These are phyloP conservation scores for Skeletonema potamos DNA, from an alignment of 108 stramenopile species.

Conservation along the genomic window DNA sequence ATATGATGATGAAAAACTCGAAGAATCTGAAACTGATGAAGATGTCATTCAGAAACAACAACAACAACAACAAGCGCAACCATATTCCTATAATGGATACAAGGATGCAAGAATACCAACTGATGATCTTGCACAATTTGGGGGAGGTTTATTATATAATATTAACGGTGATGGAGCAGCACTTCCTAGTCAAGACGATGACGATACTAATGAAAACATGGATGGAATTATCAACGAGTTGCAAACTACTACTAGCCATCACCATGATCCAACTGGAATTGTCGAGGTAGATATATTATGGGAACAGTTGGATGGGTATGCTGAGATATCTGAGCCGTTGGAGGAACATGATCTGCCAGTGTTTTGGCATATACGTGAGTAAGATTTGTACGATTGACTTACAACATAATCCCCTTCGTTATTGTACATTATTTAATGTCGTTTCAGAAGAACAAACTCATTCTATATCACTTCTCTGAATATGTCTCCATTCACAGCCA, in stretches of 20 bases:
- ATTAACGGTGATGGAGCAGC: not conserved
- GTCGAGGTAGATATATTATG: constrained; percentile 23
- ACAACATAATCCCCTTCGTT: no score
- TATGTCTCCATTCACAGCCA: not conserved
- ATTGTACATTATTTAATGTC: no score
- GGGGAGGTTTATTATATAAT: constrained; percentile 8
- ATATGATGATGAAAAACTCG: constrained; percentile 7
- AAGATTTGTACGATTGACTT: no score
- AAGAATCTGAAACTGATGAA: constrained; percentile 2
- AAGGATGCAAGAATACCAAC: constrained; percentile 38
- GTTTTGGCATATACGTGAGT: constrained; percentile 43
- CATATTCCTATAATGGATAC: constrained; percentile 28
- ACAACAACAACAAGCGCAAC: no score
- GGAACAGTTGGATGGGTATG: constrained; percentile 33
- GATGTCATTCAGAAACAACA: not conserved
- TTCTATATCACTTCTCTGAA: not conserved
- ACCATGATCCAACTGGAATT: constrained; percentile 33
- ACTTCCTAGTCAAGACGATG: not conserved
- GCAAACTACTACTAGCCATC: not conserved
- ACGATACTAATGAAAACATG: not conserved
- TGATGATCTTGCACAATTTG: constrained; percentile 27
- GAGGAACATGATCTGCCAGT: constrained; percentile 24
- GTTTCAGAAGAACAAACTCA: no score
- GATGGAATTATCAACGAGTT: not conserved
- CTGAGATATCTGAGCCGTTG: constrained; percentile 35